Conservation (phyloP, 2,329 filamentous ascomycete species). For the Fusarium siculi region DNA sequence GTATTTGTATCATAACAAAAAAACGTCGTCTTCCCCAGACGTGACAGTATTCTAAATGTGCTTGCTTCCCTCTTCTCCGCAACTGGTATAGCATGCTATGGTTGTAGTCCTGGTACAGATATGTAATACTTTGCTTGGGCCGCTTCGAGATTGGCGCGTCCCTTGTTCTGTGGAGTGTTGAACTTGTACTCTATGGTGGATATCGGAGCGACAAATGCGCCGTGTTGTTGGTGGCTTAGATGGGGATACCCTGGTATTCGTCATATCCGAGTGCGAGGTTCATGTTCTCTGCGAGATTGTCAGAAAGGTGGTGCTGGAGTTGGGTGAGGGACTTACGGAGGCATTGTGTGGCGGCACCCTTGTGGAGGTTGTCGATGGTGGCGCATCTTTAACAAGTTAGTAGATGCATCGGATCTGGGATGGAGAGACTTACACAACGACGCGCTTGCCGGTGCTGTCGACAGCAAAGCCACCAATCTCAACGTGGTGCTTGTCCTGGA, state of each 20-base stretch:
- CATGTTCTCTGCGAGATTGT: slow-evolving; percentile 76
- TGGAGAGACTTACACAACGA: slow-evolving; percentile 69
- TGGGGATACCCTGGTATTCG: slow-evolving; percentile 88
- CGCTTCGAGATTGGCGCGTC: background rate
- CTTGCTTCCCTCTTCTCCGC: background rate
- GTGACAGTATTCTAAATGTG: background rate
- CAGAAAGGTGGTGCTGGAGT: background rate
- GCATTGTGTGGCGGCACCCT: slow-evolving; percentile 19
- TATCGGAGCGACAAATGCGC: background rate
- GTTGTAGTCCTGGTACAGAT: background rate
- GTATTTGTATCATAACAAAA: background rate
- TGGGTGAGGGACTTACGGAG: background rate
- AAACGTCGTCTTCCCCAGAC: background rate
- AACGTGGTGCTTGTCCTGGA: slow-evolving; percentile 85
- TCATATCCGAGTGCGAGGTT: slow-evolving; percentile 89
- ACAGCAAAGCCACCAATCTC: slow-evolving; percentile 98
- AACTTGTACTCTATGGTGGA: background rate
- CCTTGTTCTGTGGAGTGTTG: background rate
- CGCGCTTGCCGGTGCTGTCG: slow-evolving; percentile 84
- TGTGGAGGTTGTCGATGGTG: slow-evolving; percentile 7
- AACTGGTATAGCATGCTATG: background rate
- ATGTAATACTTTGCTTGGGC: background rate
- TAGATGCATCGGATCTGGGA: background rate
- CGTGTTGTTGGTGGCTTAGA: background rate
- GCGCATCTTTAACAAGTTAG: slow-evolving; percentile 18